A percentile compares a stretch with the other conserved stretches of the same genome.
These are phyloP conservation scores for Mycena capillaripes DNA, from an alignment of 768 basidiomycete genomes.

Conservation along the genomic window DNA sequence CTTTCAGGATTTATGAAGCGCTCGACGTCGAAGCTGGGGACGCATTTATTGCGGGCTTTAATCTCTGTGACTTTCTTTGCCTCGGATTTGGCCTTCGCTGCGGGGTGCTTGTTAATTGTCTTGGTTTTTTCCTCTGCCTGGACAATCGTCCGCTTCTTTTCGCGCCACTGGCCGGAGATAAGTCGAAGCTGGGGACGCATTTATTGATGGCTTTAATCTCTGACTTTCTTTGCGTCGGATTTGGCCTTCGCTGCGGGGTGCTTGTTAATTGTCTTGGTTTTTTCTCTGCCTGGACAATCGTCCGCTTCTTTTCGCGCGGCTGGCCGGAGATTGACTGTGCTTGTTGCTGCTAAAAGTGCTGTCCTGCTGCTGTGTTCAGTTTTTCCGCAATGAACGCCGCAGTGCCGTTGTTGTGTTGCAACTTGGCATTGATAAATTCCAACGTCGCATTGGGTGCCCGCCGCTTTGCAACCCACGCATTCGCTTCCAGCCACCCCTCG, in stretches of 20 bases:
- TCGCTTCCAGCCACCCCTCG: conserved; percentile 42
- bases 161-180: conserved; percentile 5
- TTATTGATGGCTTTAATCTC: background rate
- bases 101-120: background rate
- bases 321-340: conserved; percentile 15
- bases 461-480: conserved; percentile 4
- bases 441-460: conserved; percentile 15
- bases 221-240: background rate
- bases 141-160: background rate
- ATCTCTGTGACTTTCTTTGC: background rate
- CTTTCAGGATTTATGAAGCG: conserved; percentile 2
- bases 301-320: conserved; percentile 12
- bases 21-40: background rate
- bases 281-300: background rate
- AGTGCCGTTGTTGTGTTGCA: conserved; percentile 22
- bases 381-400: background rate
- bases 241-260: background rate
- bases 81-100: background rate
- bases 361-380: background rate
- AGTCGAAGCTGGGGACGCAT: background rate
- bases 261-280: background rate
- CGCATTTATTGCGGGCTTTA: background rate
- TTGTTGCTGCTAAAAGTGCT: background rate
- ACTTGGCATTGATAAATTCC: conserved; percentile 22
- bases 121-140: background rate